Percentiles rank a stretch among this genome's conserved stretches.
These are phyloP conservation scores for Erodium moschatum DNA, from an alignment of 441 rosid genomes.

Conservation along the genomic window DNA sequence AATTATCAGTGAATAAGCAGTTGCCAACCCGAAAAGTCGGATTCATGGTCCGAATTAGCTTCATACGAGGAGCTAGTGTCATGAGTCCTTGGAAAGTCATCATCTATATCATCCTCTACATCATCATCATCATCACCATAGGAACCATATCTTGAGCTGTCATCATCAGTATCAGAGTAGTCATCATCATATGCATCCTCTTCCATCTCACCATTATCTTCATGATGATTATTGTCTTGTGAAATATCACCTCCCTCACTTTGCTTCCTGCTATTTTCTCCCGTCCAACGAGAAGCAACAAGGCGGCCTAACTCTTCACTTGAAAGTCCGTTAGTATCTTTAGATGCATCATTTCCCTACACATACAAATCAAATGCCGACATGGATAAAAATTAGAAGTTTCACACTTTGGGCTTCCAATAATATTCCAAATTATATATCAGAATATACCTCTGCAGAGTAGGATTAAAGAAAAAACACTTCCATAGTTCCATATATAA, in stretches of 20 bases:
- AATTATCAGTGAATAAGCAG: neutral
- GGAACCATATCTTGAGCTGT: slow-evolving; percentile 26
- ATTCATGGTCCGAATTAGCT: neutral
- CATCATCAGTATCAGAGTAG: slow-evolving; percentile 49
- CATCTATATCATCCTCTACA: slow-evolving; percentile 3
- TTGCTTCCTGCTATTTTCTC: slow-evolving; percentile 50
- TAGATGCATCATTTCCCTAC: slow-evolving; percentile 33
- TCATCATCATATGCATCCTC: slow-evolving; percentile 1
- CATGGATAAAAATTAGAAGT: neutral
- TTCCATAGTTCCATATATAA: too few species aligned
- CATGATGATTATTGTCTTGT: slow-evolving; percentile 22
- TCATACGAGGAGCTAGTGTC: neutral
- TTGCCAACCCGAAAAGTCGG: neutral
- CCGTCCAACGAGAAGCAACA: slow-evolving; percentile 97
- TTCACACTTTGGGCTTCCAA: neutral
- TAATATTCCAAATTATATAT: neutral
- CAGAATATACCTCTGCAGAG: neutral
- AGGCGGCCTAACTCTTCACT: slow-evolving; percentile 91
- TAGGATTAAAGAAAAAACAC: neutral
- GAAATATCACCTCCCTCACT: slow-evolving; percentile 25
- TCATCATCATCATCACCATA: slow-evolving; percentile 27
- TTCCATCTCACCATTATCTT: neutral
- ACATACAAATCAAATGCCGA: neutral
- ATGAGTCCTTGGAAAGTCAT: neutral
- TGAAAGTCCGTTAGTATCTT: slow-evolving; percentile 51